Conservation (phyloP, 2,329 filamentous ascomycete species). For the Lachnellula hyalina region DNA sequence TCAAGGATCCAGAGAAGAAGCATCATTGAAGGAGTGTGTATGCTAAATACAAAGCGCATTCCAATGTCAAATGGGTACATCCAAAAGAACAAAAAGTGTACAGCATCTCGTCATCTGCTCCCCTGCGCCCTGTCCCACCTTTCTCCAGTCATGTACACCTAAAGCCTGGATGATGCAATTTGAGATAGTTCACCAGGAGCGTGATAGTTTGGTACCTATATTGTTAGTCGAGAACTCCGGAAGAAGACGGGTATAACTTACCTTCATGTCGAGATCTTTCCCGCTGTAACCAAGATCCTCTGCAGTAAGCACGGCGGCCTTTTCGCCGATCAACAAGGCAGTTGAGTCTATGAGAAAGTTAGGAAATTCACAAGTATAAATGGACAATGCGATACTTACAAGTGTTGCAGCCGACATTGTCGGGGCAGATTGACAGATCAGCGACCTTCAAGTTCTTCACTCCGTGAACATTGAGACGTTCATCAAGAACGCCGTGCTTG, state of each 20-base stretch:
- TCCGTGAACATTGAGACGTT: slow-evolving; percentile 36
- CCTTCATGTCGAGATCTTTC: slow-evolving; percentile 69
- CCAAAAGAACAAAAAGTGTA: neutral
- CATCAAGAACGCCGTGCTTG: slow-evolving; percentile 42
- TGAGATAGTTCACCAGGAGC: slow-evolving; percentile 43
- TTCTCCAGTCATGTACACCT: neutral
- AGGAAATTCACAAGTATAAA: neutral
- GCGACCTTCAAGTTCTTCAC: slow-evolving; percentile 38
- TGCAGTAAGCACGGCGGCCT: slow-evolving; percentile 36
- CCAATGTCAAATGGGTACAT: neutral
- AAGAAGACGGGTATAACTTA: slow-evolving; percentile 18
- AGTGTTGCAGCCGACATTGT: slow-evolving; percentile 41
- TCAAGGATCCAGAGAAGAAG: neutral
- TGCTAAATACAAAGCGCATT: neutral
- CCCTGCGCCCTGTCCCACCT: neutral
- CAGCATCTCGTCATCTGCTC: neutral
- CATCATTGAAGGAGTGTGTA: neutral
- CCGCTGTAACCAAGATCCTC: slow-evolving; percentile 44
- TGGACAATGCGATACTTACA: slow-evolving; percentile 17
- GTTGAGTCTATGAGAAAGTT: slow-evolving; percentile 50
- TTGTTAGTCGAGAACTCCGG: neutral
- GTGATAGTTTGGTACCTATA: slow-evolving; percentile 50
- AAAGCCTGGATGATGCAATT: slow-evolving; percentile 19
- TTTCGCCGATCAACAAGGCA: slow-evolving; percentile 39
- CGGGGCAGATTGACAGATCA: slow-evolving; percentile 35